Percentiles rank a stretch among this genome's conserved stretches.
These are phyloP conservation scores for Melastoma candidum DNA, from an alignment of 441 rosid genomes.

Conservation along the genomic window DNA sequence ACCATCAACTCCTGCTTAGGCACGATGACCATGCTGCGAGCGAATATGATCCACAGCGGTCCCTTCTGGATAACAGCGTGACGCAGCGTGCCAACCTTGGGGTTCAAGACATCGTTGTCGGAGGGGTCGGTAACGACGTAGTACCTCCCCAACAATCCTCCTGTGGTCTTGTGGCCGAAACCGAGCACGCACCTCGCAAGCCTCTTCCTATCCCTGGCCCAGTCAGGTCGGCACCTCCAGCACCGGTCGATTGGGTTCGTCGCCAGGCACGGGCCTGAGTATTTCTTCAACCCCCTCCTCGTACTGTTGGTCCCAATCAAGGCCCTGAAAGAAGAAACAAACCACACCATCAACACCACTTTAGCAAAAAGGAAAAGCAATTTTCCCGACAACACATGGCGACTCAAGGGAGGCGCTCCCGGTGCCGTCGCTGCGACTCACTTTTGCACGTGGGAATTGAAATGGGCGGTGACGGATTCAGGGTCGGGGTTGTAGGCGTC, in stretches of 20 bases:
- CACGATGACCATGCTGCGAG: constrained; percentile 1
- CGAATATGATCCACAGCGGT: constrained; percentile 4
- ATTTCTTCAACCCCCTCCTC: constrained; percentile 1
- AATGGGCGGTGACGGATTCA: background rate
- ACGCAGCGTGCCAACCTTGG: constrained; percentile 4
- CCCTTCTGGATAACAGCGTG: constrained; percentile 1
- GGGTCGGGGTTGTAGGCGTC: background rate
- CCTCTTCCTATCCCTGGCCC: constrained; percentile 6
- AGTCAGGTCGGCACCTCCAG: constrained; percentile 5
- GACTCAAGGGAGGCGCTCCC: too few species aligned
- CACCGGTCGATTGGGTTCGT: constrained; percentile 8
- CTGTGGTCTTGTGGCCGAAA: constrained; percentile 1
- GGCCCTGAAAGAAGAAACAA: background rate
- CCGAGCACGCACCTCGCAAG: constrained; percentile 6
- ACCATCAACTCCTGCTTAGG: constrained; percentile 3
- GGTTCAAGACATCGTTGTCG: constrained; percentile 4
- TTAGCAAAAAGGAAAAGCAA: too few species aligned
- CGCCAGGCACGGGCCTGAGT: background rate
- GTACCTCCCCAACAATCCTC: background rate
- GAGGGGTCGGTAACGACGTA: constrained; percentile 5
- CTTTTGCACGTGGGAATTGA: constrained; percentile 5
- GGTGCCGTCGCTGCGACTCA: background rate
- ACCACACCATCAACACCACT: background rate
- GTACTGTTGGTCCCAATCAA: background rate
- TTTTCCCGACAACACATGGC: too few species aligned